Evolutionary conservation across 73 alveolate genomes (phyloP).

Genomic region (Paramecium bursaria): DNA sequence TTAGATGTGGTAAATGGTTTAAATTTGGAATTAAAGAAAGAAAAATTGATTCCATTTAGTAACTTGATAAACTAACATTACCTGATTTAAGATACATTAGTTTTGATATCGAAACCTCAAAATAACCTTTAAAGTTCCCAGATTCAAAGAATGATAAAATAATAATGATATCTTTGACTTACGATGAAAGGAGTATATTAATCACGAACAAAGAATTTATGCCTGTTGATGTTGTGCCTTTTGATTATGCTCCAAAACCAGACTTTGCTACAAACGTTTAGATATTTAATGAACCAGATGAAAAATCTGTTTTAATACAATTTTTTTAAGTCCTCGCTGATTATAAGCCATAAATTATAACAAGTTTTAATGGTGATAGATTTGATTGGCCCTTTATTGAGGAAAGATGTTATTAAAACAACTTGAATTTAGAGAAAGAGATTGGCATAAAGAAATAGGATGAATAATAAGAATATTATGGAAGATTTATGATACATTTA

Average conservation of each 20-base stretch:
- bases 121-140: constrained; percentile 94
- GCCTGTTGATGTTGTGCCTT: constrained; percentile 89
- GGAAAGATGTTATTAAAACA: constrained; percentile 81
- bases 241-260: constrained; percentile 95
- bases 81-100: constrained; percentile 92
- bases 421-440: constrained; percentile 91
- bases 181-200: constrained; percentile 91
- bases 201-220: constrained; percentile 91
- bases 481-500: constrained; percentile 94
- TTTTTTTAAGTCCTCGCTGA: constrained; percentile 73
- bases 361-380: constrained; percentile 99
- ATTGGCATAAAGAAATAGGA: constrained; percentile 87
- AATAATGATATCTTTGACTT: constrained; percentile 95
- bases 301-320: constrained; percentile 80
- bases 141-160: constrained; percentile 93
- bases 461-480: constrained; percentile 85
- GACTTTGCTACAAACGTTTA: constrained; percentile 93
- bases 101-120: constrained; percentile 97
- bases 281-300: constrained; percentile 94
- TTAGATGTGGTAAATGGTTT: constrained; percentile 95
- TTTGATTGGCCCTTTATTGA: constrained; percentile 99
- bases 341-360: constrained; percentile 84
- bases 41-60: constrained; percentile 70
- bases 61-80: constrained; percentile 84
- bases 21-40: constrained; percentile 83